These are phyloP conservation scores for Hymenoscyphus fraxineus DNA, from an alignment of 2,329 filamentous ascomycete species.

Conservation along the genomic window DNA sequence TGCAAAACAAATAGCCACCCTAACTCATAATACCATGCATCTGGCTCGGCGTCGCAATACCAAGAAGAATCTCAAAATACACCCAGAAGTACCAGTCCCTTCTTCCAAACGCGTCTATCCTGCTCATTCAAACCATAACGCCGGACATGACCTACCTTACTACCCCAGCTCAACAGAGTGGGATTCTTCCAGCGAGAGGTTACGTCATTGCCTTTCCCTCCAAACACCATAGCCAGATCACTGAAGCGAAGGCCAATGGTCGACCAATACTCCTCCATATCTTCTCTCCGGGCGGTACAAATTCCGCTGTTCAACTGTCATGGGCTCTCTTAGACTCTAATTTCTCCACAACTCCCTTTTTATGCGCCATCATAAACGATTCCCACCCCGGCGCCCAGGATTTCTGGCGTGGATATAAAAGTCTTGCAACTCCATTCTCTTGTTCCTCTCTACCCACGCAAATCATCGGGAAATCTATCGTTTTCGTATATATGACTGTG, in stretches of 20 bases:
- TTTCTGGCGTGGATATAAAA: not conserved
- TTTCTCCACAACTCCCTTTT: not conserved
- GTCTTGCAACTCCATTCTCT: not conserved
- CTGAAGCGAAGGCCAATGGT: not conserved
- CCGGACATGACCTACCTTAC: constrained; percentile 7
- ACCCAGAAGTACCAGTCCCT: not conserved
- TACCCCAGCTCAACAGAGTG: not conserved
- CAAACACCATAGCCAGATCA: no score
- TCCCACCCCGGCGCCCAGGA: not conserved
- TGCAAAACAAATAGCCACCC: no score
- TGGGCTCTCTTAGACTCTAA: not conserved
- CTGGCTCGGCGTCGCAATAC: constrained; percentile 4
- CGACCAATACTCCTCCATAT: constrained; percentile 2
- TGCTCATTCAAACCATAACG: constrained; percentile 7
- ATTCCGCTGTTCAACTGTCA: not conserved
- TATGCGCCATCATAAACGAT: constrained; percentile 1
- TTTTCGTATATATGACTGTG: not conserved
- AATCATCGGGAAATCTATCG: not conserved
- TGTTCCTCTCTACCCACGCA: not conserved
- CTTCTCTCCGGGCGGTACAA: not conserved
- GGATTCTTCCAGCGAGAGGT: not conserved
- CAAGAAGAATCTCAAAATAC: constrained; percentile 6
- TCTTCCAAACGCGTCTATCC: constrained; percentile 1
- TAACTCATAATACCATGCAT: constrained; percentile 6
- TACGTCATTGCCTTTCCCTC: not conserved